Conservation (phyloP, 306 rosid species). For the Rosa chinensis region DNA sequence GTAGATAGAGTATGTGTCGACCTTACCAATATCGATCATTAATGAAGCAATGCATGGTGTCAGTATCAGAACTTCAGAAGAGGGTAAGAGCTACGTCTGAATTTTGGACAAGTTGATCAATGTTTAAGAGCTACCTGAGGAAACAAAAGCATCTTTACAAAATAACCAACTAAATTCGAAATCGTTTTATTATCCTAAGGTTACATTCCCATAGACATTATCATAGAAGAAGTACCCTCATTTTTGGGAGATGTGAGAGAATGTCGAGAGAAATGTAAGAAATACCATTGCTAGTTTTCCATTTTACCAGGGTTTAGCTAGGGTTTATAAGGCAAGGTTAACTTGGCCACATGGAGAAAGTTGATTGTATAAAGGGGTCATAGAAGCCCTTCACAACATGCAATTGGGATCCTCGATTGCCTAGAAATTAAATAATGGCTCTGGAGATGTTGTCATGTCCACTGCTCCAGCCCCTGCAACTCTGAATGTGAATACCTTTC, state of each 20-base stretch:
- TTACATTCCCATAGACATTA: too few species aligned
- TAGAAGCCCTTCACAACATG: not conserved
- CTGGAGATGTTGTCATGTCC: conserved; percentile 13
- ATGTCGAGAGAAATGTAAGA: not conserved
- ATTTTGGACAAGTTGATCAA: not conserved
- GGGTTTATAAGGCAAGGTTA: not conserved
- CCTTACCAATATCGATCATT: not conserved
- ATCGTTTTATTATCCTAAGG: not conserved
- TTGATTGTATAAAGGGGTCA: not conserved
- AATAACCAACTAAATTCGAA: too few species aligned
- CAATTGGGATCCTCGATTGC: not conserved
- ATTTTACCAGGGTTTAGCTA: not conserved
- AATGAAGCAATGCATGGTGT: not conserved
- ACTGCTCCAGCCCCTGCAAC: not conserved
- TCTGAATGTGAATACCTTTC: conserved; percentile 21
- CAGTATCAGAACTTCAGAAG: not conserved
- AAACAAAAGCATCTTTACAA: not conserved
- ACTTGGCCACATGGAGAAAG: not conserved
- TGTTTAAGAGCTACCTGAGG: not conserved
- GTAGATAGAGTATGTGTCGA: not conserved
- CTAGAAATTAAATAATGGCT: not conserved
- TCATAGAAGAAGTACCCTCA: not conserved
- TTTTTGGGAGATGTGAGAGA: not conserved
- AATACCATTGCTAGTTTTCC: not conserved
- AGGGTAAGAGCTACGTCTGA: not conserved